Evolutionary conservation across 1,139 yeast genomes (phyloP).

Genomic region (Debaryomyces sp.): DNA sequence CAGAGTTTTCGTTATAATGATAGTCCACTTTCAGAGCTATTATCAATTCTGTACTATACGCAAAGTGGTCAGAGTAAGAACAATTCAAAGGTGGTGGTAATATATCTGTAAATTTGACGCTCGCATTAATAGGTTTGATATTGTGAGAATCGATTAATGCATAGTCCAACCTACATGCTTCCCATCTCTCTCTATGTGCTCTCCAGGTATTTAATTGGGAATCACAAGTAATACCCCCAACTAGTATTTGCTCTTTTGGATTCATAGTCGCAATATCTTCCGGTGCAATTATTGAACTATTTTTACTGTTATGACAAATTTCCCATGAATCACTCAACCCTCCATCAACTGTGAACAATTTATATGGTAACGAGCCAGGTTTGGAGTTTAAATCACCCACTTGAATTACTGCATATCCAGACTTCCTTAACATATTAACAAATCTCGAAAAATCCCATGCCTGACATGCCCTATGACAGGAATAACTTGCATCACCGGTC

Average conservation of each 20-base stretch:
- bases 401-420: conserved; percentile 83
- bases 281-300: conserved; percentile 17
- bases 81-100: conserved; percentile 59
- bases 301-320: conserved; percentile 50
- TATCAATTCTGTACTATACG: conserved; percentile 61
- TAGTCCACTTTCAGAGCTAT: conserved; percentile 15
- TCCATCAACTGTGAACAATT: conserved; percentile 69
- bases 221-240: conserved; percentile 90
- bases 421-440: conserved; percentile 59
- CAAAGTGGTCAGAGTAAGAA: conserved; percentile 93
- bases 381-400: conserved; percentile 92
- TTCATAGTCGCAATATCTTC: conserved; percentile 52
- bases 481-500: conserved; percentile 84
- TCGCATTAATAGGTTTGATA: conserved; percentile 58
- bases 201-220: conserved; percentile 89
- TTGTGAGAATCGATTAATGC: conserved; percentile 68
- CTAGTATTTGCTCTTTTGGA: conserved; percentile 66
- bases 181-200: conserved; percentile 55
- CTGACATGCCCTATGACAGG: conserved; percentile 89
- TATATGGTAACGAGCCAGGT: conserved; percentile 84
- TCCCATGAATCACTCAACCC: conserved; percentile 86
- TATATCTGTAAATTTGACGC: conserved; percentile 72
- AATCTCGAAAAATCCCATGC: conserved; percentile 92
- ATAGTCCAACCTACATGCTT: conserved; percentile 91
- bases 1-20: conserved; percentile 7